Evolutionary conservation across 208 protist genomes (phyloP).

Genomic region (Porcisia hertigi): DNA sequence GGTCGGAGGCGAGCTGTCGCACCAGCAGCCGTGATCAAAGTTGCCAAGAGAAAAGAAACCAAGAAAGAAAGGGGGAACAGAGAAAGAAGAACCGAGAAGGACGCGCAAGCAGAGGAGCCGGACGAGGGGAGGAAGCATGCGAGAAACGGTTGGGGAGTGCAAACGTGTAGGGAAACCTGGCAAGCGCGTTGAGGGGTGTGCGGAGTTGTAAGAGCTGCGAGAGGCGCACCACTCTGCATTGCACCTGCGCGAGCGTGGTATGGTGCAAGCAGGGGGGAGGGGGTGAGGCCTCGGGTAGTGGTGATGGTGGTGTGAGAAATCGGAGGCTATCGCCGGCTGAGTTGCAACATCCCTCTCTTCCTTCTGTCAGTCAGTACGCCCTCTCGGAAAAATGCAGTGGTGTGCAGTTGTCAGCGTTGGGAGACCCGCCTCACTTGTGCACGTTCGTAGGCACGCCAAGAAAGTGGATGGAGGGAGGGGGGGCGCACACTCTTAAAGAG

Average conservation of each 20-base stretch:
- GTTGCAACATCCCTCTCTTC: background rate
- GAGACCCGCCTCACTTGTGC: background rate
- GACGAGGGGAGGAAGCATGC: too few relatives aligned
- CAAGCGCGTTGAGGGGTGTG: background rate
- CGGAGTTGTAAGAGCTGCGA: background rate
- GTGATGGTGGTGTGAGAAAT: background rate
- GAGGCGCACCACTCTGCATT: background rate
- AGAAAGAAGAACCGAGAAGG: too few relatives aligned
- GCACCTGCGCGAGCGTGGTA: background rate
- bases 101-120: too few relatives aligned
- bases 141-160: background rate
- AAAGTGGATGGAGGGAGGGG: slow-evolving; percentile 12
- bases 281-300: background rate
- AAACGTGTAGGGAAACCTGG: background rate
- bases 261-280: background rate
- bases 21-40: background rate
- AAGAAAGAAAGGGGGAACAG: background rate
- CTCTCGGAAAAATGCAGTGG: background rate
- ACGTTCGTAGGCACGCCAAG: slow-evolving; percentile 26
- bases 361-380: background rate
- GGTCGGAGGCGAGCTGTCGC: too few relatives aligned
- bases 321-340: background rate
- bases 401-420: background rate
- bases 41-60: background rate
- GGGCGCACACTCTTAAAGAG: slow-evolving; percentile 1